Conservation (phyloP, 2,329 filamentous ascomycete genomes). For the Erysiphe pulchra region DNA sequence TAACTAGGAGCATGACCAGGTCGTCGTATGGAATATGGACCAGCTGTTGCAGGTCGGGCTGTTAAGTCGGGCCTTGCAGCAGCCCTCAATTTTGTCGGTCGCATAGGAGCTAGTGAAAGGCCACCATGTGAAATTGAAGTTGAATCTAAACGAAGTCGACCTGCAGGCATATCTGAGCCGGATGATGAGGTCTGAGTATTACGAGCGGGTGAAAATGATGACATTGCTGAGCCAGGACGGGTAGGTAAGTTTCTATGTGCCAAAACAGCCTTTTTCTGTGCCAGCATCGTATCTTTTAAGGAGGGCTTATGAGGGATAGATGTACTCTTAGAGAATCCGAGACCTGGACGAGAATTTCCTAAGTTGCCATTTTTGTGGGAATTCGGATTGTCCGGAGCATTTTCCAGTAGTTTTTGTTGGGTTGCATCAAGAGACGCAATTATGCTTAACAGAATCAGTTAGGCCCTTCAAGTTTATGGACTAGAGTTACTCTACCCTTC, state of each 20-base stretch:
- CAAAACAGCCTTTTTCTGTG: conserved; percentile 42
- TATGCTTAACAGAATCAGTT: conserved; percentile 25
- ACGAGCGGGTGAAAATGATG: conserved; percentile 28
- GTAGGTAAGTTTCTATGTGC: conserved; percentile 25
- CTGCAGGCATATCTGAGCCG: conserved; percentile 13
- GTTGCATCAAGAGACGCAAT: conserved; percentile 55
- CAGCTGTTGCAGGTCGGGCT: conserved; percentile 35
- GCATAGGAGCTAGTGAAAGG: conserved; percentile 36
- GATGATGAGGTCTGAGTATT: conserved; percentile 12
- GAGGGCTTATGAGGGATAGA: conserved; percentile 32
- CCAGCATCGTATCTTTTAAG: conserved; percentile 60
- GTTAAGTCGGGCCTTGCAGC: conserved; percentile 26
- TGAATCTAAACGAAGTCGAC: conserved; percentile 19
- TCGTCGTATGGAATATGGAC: conserved; percentile 34
- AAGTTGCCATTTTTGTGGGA: conserved; percentile 28
- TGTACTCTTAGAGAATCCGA: conserved; percentile 37
- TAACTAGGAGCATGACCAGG: conserved; percentile 10
- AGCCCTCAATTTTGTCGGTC: conserved; percentile 23
- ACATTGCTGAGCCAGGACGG: conserved; percentile 37
- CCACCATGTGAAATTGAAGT: conserved; percentile 21
- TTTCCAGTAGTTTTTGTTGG: conserved; percentile 55
- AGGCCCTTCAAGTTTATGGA: conserved; percentile 4
- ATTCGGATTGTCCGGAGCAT: conserved; percentile 62
- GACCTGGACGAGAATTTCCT: conserved; percentile 24
- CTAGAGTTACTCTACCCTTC: conserved; percentile 30